Evolutionary conservation across 495 filamentous ascomycete species (phyloP), one percentile per base, ranked within the genome.

Genomic region (Pseudevernia furfuracea): DNA sequence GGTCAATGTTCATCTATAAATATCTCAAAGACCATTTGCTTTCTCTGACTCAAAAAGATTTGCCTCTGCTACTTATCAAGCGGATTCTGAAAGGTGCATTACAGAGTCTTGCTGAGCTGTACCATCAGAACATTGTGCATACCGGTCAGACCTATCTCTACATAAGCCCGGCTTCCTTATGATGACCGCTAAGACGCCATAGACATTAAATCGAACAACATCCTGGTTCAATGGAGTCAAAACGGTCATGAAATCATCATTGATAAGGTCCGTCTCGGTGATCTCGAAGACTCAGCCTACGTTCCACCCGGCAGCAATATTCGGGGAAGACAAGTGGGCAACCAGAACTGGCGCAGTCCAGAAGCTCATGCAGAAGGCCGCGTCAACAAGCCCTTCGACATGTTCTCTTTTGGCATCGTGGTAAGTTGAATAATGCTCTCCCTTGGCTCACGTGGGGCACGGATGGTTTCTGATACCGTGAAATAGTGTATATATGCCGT

Each of bases 71-170:
- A 15, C 60, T 69, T 61, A 77, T 68, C 36, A 81, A 81, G 65
- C 68, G 72, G 53, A 75, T 80, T 57, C 76, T 80, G 48, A 75
- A 77, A 66, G 74, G 78, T 67, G 71, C 74, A 37, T 69, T 80
- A 32, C 72, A 67, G 55, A 78, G 79, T 10, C 69, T 81, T 61
- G 74, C 76, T 60, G 75, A 72, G 36, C 69, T 81, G 60, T 78
- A 81, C 68, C 71, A 77, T 62, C 74, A 74, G 66, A 75, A 81
- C 66, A 78, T 81, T 63, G 77, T 79, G 36, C 78, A 81, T 69
- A 74, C 71, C 59, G 78, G 78, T 77, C 66, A 60, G 43, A 52
- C 37, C 58, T 21, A 11, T 39, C 58, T 60, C 60, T 68, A n/a
- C n/a, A n/a, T n/a, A n/a, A n/a, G n/a, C n/a, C n/a, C n/a, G n/a